phyloP scores from a whole-genome alignment of 1,284 basidiomycete species.

The Ceratobasidium sp. region DNA sequence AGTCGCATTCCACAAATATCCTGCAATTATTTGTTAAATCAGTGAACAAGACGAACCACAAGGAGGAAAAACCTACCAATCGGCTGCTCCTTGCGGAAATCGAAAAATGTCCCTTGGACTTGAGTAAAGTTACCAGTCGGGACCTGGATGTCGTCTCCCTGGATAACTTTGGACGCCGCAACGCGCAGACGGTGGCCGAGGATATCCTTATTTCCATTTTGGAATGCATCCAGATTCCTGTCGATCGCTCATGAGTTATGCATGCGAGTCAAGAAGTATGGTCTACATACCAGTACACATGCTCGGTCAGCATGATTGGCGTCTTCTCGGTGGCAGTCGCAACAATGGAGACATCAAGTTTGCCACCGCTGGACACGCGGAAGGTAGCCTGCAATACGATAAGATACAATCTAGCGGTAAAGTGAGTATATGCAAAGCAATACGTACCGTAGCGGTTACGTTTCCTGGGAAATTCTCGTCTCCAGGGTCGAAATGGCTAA shows the following conservation, averaged over 20 bases:
- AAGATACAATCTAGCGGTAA: background rate
- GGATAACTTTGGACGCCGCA: constrained; percentile 58
- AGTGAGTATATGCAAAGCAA: background rate
- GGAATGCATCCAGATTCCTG: constrained; percentile 69
- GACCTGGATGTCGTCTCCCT: constrained; percentile 61
- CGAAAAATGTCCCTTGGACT: constrained; percentile 59
- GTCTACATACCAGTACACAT: constrained; percentile 56
- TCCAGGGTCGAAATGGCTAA: constrained; percentile 61
- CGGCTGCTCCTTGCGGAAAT: constrained; percentile 60
- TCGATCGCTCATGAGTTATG: constrained; percentile 59
- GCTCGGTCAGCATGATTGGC: constrained; percentile 65
- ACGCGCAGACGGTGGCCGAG: constrained; percentile 60
- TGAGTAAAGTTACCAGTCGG: constrained; percentile 59
- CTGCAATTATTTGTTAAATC: background rate
- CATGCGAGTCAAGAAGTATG: constrained; percentile 53
- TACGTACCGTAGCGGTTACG: constrained; percentile 61
- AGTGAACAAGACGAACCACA: too few relatives aligned
- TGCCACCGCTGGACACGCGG: constrained; percentile 61
- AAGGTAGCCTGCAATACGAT: constrained; percentile 60
- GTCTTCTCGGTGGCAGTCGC: constrained; percentile 65
- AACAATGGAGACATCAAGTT: constrained; percentile 60
- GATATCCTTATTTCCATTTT: constrained; percentile 58
- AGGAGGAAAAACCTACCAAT: constrained; percentile 54
- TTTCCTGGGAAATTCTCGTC: constrained; percentile 67
- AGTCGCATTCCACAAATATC: constrained; percentile 44